Base-by-base conservation (phyloP, 2,329 filamentous ascomycete species). In the Sclerotinia spermophila region DNA sequence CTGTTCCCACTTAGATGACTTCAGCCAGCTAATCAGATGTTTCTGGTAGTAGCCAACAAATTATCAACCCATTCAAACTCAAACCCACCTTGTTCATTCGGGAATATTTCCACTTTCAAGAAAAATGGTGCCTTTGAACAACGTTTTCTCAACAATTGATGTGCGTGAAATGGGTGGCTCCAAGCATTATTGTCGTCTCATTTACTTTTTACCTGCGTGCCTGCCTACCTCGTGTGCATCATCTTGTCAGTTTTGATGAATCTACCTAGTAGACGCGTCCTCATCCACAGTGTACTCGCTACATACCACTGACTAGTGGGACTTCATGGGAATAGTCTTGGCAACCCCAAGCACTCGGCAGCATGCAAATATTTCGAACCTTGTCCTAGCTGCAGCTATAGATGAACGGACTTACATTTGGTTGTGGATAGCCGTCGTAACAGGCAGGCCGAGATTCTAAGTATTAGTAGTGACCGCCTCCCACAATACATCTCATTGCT, bases 21-120 rank as follows among this genome's bases (percentile, higher is more conserved):
- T 66, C 42, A 40, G 35, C 62, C 62, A 53, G n/a, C 45, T 66
- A 66, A 66, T 66, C 62, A 66, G 30, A 15, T 53, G 13, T 53
- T 33, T 27, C 45, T 17, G n/a, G 45, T 66, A 40, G n/a, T 66
- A 66, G n/a, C 24, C 17, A 40, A 53, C 45, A 5, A 3, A 24
- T n/a, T n/a, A 30, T 30, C 11, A 33, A 66, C 35, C 48, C 62
- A 53, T 66, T 40, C 62, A 66, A 53, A 11, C 40, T 17, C 13
- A 7, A 24, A 33, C 21, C 44, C 30, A 48, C n/a, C 62, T 40
- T 53, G 61, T 53, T 40, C 24, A 40, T 35, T 51, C 33, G 61
- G 45, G 8, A 21, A 51, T 21, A 27, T 40, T 19, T 65, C 45
- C 17, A 53, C 21, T 53, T n/a, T 40, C 1, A 21, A 48, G 62